These are phyloP conservation scores for Rubia tinctorum DNA, from an alignment of 305 asterid genomes.

Conservation along the genomic window DNA sequence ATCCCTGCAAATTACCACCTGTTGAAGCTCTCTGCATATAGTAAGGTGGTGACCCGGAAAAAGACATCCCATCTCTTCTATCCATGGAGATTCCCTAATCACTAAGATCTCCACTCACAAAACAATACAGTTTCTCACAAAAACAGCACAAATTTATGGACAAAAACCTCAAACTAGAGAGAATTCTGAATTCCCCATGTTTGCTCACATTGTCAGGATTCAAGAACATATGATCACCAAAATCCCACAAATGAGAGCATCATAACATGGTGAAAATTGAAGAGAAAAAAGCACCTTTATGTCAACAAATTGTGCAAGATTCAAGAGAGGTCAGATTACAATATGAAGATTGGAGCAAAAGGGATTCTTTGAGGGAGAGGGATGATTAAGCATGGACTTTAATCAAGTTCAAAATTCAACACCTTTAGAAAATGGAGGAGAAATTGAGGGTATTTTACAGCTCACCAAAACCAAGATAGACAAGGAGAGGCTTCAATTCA, in stretches of 20 bases:
- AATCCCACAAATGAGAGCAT: background rate
- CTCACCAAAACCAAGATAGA: conserved; percentile 26
- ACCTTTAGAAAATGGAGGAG: conserved; percentile 16
- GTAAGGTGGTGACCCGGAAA: conserved; percentile 55
- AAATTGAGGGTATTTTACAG: conserved; percentile 24
- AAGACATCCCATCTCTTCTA: conserved; percentile 60
- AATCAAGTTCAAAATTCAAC: conserved; percentile 8
- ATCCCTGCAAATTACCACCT: conserved; percentile 47
- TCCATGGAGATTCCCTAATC: conserved; percentile 46
- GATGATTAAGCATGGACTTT: background rate
- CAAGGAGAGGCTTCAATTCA: conserved; percentile 31
- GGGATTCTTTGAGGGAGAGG: conserved; percentile 1
- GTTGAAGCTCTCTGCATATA: conserved; percentile 44
- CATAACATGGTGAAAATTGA: background rate
- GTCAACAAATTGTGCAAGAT: background rate
- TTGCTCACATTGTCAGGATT: conserved; percentile 12
- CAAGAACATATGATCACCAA: conserved; percentile 8
- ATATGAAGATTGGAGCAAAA: conserved; percentile 1
- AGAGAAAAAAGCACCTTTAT: conserved; percentile 6
- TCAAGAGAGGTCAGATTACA: background rate
- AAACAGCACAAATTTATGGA: conserved; percentile 6
- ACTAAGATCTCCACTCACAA: conserved; percentile 19
- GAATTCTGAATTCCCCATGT: background rate
- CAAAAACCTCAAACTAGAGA: conserved; percentile 2
- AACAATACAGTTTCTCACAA: background rate